Evolutionary conservation across 1,284 basidiomycete species (phyloP).

Genomic region (Amylostereum chailletii): DNA sequence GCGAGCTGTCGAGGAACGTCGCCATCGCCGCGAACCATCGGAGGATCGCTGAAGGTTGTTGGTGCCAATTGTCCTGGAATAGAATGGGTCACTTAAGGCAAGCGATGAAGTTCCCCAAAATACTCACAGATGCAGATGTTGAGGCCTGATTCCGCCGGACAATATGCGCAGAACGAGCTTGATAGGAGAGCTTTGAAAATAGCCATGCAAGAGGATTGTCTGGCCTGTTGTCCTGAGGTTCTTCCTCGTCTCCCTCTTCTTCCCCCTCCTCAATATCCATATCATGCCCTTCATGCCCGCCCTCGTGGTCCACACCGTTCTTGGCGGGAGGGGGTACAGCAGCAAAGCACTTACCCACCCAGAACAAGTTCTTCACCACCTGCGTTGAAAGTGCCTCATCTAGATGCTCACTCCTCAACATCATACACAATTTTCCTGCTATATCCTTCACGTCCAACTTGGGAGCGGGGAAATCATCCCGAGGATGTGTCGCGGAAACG

Average conservation of each 20-base stretch:
- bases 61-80: slow-evolving; percentile 57
- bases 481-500: slow-evolving; percentile 32
- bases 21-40: slow-evolving; percentile 94
- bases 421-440: slow-evolving; percentile 69
- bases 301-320: slow-evolving; percentile 11
- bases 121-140: slow-evolving; percentile 32
- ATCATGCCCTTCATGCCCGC: slow-evolving; percentile 20
- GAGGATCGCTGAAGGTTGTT: slow-evolving; percentile 73
- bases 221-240: slow-evolving; percentile 19
- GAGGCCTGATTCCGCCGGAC: slow-evolving; percentile 47
- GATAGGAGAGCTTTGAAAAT: slow-evolving; percentile 90
- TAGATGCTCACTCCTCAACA: slow-evolving; percentile 78
- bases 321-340: slow-evolving; percentile 23
- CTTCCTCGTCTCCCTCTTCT: slow-evolving; percentile 21
- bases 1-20: slow-evolving; percentile 51
- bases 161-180: slow-evolving; percentile 70
- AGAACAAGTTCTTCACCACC: slow-evolving; percentile 92
- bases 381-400: slow-evolving; percentile 77
- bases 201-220: slow-evolving; percentile 79
- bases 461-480: slow-evolving; percentile 23
- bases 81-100: slow-evolving; percentile 2
- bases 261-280: slow-evolving; percentile 26
- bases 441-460: slow-evolving; percentile 53
- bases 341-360: slow-evolving; percentile 79
- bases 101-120: not conserved